Conservation (phyloP, 768 basidiomycete genomes). For the Hydnomerulius pinastri region DNA sequence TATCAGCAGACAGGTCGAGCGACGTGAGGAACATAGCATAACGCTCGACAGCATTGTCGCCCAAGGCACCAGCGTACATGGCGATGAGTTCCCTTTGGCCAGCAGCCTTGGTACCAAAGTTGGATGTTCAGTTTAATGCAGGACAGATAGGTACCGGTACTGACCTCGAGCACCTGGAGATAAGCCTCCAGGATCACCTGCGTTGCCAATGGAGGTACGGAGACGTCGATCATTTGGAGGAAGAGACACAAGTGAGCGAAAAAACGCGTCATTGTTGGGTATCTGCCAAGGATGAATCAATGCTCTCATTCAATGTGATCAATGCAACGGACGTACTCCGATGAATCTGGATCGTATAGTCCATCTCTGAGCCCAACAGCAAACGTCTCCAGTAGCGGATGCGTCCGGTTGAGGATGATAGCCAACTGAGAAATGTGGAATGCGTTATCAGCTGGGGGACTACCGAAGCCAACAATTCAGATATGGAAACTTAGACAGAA, state of each 20-base stretch:
- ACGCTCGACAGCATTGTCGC: slow-evolving; percentile 87
- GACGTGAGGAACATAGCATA: slow-evolving; percentile 90
- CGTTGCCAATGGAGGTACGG: slow-evolving; percentile 70
- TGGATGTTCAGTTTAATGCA: background rate
- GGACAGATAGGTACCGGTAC: slow-evolving; percentile 12
- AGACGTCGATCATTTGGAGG: slow-evolving; percentile 76
- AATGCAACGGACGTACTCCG: slow-evolving; percentile 52
- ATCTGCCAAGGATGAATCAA: slow-evolving; percentile 42
- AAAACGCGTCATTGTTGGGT: slow-evolving; percentile 78
- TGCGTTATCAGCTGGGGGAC: slow-evolving; percentile 66
- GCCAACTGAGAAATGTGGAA: slow-evolving; percentile 83
- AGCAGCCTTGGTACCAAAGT: slow-evolving; percentile 47
- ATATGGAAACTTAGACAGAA: no score
- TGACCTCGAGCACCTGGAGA: slow-evolving; percentile 81
- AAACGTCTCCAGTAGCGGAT: slow-evolving; percentile 68
- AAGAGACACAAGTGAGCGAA: slow-evolving; percentile 93
- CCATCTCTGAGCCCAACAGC: slow-evolving; percentile 57
- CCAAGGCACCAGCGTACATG: slow-evolving; percentile 89
- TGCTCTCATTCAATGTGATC: background rate
- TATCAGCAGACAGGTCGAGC: slow-evolving; percentile 62
- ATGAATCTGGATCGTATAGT: slow-evolving; percentile 45
- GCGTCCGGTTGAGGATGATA: slow-evolving; percentile 73
- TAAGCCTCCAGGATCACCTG: slow-evolving; percentile 89
- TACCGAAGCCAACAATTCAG: no score
- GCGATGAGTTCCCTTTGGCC: slow-evolving; percentile 87